Base-by-base conservation (phyloP, 352 stramenopile species). In the Pythium dissimile region DNA sequence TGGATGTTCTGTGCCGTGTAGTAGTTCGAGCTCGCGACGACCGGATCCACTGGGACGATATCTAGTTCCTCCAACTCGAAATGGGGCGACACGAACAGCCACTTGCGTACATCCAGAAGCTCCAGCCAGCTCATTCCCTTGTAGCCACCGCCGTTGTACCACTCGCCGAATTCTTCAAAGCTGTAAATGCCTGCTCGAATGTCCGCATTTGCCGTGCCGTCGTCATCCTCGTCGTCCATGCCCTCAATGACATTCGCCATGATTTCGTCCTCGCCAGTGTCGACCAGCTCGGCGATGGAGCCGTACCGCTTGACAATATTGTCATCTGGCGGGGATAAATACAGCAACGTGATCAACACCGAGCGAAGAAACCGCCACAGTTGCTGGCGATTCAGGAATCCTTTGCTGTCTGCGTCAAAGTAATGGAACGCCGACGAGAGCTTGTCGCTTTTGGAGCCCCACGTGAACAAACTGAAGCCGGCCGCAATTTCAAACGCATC, bases 371-470 rank as follows among this genome's bases (percentile, higher is more conserved):
- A 95, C 13, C 80, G 71, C 85, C 85, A 95, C 10, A 95, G 59
- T 42, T 95, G 85, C 52, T 92, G 73, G 3, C 73, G 75, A 56
- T 91, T 89, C 49, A 95, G 54, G 21, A 80, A 90, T 0, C 78
- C 82, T 26, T 91, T 91, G 62, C 80, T 84, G 31, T 95, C 85
- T 5, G 73, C 71, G 38, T 95, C 85, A 42, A 93, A 95, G 49
- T 88, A 95, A 57, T 95, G 81, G 45, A 95, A 95, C 0, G 83
- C 71, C 13, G 80, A 81, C n/a, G 71, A 67, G 7, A 95, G 62
- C 32, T 95, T 95, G 66, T 95, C 85, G 35, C 85, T 95, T 51
- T 95, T 95, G 6, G 85, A 93, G 1, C 85, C 85, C 71, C 76
- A 88, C 12, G 78, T 66, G 56, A 95, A 89, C 12, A 95, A 55